These are phyloP conservation scores for Rubia yunnanensis DNA, from an alignment of 257 asterid genomes.

Conservation along the genomic window DNA sequence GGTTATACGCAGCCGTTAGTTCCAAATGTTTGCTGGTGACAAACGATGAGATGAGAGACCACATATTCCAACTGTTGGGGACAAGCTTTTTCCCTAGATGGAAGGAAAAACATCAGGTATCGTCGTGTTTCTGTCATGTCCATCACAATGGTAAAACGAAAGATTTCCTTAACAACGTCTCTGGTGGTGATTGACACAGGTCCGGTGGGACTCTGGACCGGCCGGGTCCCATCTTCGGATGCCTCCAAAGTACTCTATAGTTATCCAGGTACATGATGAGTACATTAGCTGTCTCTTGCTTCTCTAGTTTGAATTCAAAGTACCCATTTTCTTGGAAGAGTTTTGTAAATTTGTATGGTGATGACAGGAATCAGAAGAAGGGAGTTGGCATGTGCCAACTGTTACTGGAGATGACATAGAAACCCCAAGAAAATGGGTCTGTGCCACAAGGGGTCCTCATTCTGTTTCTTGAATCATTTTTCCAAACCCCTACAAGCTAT, in stretches of 20 bases:
- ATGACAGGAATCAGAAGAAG: slow-evolving; percentile 74
- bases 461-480: background rate
- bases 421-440: slow-evolving; percentile 73
- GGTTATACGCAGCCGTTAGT: slow-evolving; percentile 96
- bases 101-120: slow-evolving; percentile 98
- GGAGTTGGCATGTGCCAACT: slow-evolving; percentile 69
- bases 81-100: slow-evolving; percentile 84
- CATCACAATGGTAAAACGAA: background rate
- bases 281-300: background rate
- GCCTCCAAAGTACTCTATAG: slow-evolving; percentile 93
- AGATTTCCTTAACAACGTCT: background rate
- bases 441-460: slow-evolving; percentile 50
- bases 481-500: background rate
- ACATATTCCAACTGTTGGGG: slow-evolving; percentile 83
- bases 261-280: slow-evolving; percentile 51
- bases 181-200: slow-evolving; percentile 37
- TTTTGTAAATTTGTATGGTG: background rate
- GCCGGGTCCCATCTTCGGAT: slow-evolving; percentile 45
- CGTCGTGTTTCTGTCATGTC: slow-evolving; percentile 1
- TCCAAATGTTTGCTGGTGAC: slow-evolving; percentile 82
- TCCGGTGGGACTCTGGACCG: slow-evolving; percentile 38
- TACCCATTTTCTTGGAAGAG: background rate
- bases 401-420: slow-evolving; percentile 76
- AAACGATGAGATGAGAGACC: slow-evolving; percentile 99
- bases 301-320: background rate